Percentiles rank a stretch among this genome's conserved stretches.
Conservation (phyloP, 306 rosid species). For the Lithocarpus polystachyus region DNA sequence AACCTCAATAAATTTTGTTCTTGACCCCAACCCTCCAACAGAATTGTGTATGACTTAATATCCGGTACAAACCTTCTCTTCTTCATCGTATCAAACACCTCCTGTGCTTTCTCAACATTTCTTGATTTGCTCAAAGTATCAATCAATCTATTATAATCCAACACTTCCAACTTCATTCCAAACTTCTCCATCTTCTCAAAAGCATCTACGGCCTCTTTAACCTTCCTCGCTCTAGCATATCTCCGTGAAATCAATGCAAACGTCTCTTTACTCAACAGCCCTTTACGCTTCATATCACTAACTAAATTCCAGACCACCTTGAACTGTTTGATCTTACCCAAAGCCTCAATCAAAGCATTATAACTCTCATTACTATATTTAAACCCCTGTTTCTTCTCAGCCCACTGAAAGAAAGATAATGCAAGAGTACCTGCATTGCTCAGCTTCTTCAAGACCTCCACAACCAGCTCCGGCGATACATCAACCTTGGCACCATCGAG, state of each 20-base stretch:
- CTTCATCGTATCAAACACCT: conserved; percentile 78
- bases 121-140: conserved; percentile 68
- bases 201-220: conserved; percentile 53
- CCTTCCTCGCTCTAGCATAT: conserved; percentile 61
- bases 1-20: conserved; percentile 57
- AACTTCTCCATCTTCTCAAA: conserved; percentile 69
- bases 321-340: conserved; percentile 83
- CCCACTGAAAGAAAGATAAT: conserved; percentile 80
- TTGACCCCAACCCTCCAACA: conserved; percentile 89
- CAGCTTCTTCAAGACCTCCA: conserved; percentile 63
- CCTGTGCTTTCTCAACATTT: conserved; percentile 58
- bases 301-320: conserved; percentile 72
- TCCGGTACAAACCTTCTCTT: conserved; percentile 52
- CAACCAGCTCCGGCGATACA: conserved; percentile 43
- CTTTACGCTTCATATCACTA: conserved; percentile 57
- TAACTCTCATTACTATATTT: conserved; percentile 48
- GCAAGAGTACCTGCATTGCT: conserved; percentile 77
- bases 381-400: conserved; percentile 64
- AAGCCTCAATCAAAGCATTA: conserved; percentile 64
- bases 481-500: conserved; percentile 34
- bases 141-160: conserved; percentile 64
- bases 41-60: conserved; percentile 67
- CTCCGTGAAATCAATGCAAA: conserved; percentile 60
- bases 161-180: conserved; percentile 50
- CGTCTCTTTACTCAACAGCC: conserved; percentile 52